Conservation (phyloP, 2,329 filamentous ascomycete species). For the Fusarium sp. region DNA sequence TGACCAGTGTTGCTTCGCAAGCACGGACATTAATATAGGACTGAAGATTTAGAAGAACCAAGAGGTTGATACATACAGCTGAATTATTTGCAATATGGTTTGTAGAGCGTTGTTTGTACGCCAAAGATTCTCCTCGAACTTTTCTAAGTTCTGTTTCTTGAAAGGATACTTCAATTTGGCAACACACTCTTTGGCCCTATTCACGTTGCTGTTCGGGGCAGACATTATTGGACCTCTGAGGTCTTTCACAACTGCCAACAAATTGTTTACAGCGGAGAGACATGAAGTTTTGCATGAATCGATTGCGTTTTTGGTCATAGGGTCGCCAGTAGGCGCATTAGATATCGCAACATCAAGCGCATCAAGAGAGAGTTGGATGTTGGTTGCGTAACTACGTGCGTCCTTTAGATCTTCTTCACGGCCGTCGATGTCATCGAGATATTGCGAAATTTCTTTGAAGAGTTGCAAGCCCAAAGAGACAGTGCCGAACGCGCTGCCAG, state of each 20-base stretch:
- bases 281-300: not conserved
- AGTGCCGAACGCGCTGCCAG: not conserved
- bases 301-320: accelerated
- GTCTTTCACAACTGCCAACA: accelerated
- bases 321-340: accelerated
- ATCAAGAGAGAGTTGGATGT: accelerated
- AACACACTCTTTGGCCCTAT: accelerated
- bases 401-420: not conserved
- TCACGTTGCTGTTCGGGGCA: accelerated
- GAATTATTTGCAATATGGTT: accelerated
- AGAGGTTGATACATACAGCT: not conserved
- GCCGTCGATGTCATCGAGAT: not conserved
- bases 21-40: accelerated
- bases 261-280: accelerated
- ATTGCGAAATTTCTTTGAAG: not conserved
- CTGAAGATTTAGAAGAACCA: not conserved
- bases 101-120: not conserved
- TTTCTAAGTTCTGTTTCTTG: not conserved
- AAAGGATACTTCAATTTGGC: not conserved
- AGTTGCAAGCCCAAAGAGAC: not conserved
- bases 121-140: accelerated
- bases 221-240: accelerated
- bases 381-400: not conserved
- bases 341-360: not conserved
- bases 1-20: accelerated